These are phyloP conservation scores for Fusarium sp. DNA, from an alignment of 2,329 filamentous ascomycete genomes.

Conservation along the genomic window DNA sequence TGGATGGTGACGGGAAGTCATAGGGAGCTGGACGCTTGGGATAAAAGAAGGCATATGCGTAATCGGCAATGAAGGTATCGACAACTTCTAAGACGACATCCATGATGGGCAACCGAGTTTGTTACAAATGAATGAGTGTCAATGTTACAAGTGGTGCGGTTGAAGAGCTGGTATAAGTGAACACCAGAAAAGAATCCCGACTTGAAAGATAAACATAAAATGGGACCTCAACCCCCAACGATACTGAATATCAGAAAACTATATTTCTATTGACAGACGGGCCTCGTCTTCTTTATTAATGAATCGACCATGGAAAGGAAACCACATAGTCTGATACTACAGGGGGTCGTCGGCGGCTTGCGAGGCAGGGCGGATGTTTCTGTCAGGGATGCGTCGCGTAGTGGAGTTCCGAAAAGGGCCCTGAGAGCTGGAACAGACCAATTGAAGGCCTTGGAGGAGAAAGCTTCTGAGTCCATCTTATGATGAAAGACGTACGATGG, in stretches of 20 bases:
- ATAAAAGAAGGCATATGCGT: conserved; percentile 78
- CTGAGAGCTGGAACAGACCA: conserved; percentile 27
- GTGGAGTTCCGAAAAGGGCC: conserved; percentile 24
- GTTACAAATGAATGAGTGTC: conserved; percentile 1
- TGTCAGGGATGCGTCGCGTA: conserved; percentile 29
- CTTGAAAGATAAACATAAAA: neutral
- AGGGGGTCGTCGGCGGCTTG: conserved; percentile 38
- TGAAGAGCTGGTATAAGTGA: conserved; percentile 25
- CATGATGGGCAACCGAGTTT: conserved; percentile 67
- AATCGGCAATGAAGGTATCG: conserved; percentile 86
- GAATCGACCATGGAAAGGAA: conserved; percentile 15
- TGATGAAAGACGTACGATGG: conserved; percentile 36
- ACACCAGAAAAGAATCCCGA: neutral
- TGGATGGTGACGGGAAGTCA: conserved; percentile 63
- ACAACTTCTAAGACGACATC: conserved; percentile 89
- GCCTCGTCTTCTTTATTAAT: conserved; percentile 34
- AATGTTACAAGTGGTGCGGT: neutral
- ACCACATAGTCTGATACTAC: conserved; percentile 37
- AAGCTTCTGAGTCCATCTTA: conserved; percentile 20
- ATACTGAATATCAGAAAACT: neutral
- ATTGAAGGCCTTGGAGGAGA: conserved; percentile 17
- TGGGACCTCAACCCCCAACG: neutral
- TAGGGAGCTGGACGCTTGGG: conserved; percentile 69
- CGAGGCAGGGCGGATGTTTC: conserved; percentile 36
- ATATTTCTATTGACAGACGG: neutral